Conservation (phyloP, 257 asterid genomes). For the Capsicum pubescens region DNA sequence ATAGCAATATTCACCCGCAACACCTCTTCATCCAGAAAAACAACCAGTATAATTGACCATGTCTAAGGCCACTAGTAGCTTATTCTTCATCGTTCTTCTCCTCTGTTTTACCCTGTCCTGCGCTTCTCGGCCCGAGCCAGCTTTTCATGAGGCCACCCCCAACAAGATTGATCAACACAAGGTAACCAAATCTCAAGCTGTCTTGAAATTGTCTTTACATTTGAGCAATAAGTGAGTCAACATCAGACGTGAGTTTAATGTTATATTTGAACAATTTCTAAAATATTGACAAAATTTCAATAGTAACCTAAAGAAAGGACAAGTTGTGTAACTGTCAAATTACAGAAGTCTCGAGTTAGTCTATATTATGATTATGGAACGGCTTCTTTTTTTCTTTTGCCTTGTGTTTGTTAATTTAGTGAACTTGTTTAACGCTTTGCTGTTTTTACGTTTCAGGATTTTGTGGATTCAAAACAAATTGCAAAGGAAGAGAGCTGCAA, state of each 20-base stretch:
- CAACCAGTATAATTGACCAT: conserved; percentile 28
- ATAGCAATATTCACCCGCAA: background rate
- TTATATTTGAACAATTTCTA: no score
- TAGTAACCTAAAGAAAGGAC: no score
- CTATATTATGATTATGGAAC: background rate
- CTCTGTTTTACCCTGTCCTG: conserved; percentile 47
- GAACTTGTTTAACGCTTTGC: background rate
- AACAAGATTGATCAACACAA: conserved; percentile 25
- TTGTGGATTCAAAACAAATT: background rate
- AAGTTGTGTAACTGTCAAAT: no score
- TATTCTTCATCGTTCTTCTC: conserved; percentile 50
- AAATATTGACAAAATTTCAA: no score
- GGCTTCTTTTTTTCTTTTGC: no score
- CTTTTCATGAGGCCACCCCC: background rate
- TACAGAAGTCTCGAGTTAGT: no score
- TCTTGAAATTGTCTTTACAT: background rate
- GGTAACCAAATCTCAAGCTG: background rate
- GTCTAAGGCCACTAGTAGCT: conserved; percentile 48
- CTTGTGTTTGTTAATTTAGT: no score
- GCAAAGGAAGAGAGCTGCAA: conserved; percentile 47
- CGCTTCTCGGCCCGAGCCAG: conserved; percentile 53
- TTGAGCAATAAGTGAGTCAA: no score
- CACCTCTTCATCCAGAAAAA: background rate
- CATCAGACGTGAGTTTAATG: no score
- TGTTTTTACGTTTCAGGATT: conserved; percentile 21